phyloP scores from a whole-genome alignment of 1,284 basidiomycete genomes.

The Tilletia walkeri region DNA sequence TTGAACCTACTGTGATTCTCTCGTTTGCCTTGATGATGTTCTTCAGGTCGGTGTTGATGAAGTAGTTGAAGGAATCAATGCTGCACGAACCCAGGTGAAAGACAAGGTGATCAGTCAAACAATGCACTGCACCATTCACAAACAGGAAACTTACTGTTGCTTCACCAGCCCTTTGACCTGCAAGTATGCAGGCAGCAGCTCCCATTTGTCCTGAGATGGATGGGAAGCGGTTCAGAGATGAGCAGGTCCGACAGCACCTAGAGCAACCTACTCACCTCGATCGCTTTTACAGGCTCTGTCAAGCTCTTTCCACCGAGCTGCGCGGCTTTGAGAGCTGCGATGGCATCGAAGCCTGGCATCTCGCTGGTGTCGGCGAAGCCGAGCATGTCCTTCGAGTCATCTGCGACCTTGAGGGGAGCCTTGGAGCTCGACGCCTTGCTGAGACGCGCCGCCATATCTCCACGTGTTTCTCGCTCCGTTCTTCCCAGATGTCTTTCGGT shows the following conservation, averaged over 20 bases:
- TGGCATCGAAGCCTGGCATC: constrained; percentile 4
- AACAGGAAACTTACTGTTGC: constrained; percentile 65
- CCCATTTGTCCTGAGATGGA: constrained; percentile 48
- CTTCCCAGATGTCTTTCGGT: too few species aligned
- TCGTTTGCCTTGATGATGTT: constrained; percentile 68
- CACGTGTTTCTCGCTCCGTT: too few species aligned
- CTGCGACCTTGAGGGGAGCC: neutral
- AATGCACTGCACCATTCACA: neutral
- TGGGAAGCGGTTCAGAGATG: neutral
- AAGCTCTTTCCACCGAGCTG: constrained; percentile 51
- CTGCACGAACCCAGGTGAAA: neutral
- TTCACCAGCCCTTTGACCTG: constrained; percentile 62
- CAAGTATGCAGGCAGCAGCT: constrained; percentile 53
- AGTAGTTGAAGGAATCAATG: constrained; percentile 99
- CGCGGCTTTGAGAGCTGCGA: constrained; percentile 12
- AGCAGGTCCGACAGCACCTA: neutral
- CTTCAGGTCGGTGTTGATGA: constrained; percentile 79
- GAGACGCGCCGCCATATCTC: too few species aligned
- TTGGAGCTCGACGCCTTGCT: too few species aligned
- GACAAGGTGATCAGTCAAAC: too few species aligned
- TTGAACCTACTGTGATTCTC: constrained; percentile 38
- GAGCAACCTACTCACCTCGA: constrained; percentile 57
- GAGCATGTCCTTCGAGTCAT: constrained; percentile 4
- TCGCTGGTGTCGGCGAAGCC: neutral
- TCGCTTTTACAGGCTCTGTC: constrained; percentile 60